Base-by-base conservation (phyloP, 208 protist species). In the Trypanosoma vivax region DNA sequence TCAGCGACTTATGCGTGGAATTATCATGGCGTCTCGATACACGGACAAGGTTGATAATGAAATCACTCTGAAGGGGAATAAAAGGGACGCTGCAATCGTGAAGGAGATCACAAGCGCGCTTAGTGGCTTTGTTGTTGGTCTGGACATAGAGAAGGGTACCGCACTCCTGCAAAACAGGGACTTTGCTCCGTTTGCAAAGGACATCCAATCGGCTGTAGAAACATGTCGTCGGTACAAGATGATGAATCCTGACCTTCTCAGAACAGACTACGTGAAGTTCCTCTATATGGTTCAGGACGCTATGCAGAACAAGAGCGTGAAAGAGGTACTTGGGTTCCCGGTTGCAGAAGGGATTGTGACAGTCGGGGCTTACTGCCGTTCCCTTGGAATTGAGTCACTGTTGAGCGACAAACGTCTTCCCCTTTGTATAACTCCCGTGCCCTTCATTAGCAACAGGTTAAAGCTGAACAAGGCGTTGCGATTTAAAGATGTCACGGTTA, bases 181-280 rank as follows among this genome's bases (percentile, higher is more conserved):
- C 52, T 87, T 91, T 56, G 61, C 51, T n/a, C 65, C 72, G 10
- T 89, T 90, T 59, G 53, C 70, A 65, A 51, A 60, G 13, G 70
- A 86, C 24, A 87, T 95, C 34, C 62, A 66, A 24, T 54, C 68
- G 14, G 70, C 83, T 0, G 71, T 96, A 48, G 88, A 96, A 70
- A 74, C 88, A 42, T 92, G 69, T 47, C 63, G 92, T 31, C 75
- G 92, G 33, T 94, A 95, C 56, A 97, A 97, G 60, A 95, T 96
- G 46, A 96, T 96, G 90, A 97, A 97, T 65, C 90, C 90, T 1
- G 92, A 97, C 60, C 67, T 92, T 66, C 81, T 97, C 59, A 83
- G 92, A 37, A 88, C 76, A 31, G 85, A 92, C 55, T 97, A 97
- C 56, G 88, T 90, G 23, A 96, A 96, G 68, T 90, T 96, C 25